phyloP scores from a whole-genome alignment of 1,284 basidiomycete species.

The Cutaneotrichosporon daszewskae region DNA sequence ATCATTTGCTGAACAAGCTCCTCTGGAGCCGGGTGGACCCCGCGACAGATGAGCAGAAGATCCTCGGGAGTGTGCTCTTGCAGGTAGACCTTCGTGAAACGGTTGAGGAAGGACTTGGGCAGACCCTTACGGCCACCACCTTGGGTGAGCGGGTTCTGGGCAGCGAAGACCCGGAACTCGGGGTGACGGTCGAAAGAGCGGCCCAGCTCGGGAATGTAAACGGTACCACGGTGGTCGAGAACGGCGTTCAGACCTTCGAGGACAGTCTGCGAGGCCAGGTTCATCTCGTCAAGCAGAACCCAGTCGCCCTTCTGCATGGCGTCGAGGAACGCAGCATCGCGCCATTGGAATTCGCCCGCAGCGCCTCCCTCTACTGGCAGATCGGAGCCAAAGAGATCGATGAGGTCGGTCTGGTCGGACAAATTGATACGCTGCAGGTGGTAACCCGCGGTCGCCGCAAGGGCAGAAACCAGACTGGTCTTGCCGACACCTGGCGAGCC shows the following conservation, averaged over 20 bases:
- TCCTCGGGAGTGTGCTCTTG: conserved; percentile 79
- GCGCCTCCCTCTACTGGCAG: conserved; percentile 87
- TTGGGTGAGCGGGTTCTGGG: conserved; percentile 94
- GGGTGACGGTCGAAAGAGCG: conserved; percentile 84
- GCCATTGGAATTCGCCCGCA: conserved; percentile 94
- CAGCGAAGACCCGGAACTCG: conserved; percentile 91
- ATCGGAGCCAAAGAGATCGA: conserved; percentile 95
- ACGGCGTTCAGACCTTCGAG: conserved; percentile 96
- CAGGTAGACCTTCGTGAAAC: conserved; percentile 95
- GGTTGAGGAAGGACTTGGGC: conserved; percentile 94
- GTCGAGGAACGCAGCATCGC: conserved; percentile 89
- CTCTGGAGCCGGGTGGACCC: conserved; percentile 64
- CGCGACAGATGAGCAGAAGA: conserved; percentile 69
- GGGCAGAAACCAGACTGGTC: conserved; percentile 84
- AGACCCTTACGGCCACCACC: conserved; percentile 96
- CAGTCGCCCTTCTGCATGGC: conserved; percentile 90
- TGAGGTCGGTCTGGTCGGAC: conserved; percentile 96
- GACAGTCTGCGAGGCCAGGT: conserved; percentile 90
- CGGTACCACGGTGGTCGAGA: conserved; percentile 90
- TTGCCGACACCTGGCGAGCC: conserved; percentile 99
- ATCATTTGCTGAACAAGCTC: conserved; percentile 71
- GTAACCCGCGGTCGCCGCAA: conserved; percentile 75
- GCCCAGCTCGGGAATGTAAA: conserved; percentile 92
- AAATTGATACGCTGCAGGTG: conserved; percentile 92
- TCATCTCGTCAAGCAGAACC: conserved; percentile 99